Evolutionary conservation across 2,329 filamentous ascomycete species (phyloP).

Genomic region (Grosmannia clavigera): DNA sequence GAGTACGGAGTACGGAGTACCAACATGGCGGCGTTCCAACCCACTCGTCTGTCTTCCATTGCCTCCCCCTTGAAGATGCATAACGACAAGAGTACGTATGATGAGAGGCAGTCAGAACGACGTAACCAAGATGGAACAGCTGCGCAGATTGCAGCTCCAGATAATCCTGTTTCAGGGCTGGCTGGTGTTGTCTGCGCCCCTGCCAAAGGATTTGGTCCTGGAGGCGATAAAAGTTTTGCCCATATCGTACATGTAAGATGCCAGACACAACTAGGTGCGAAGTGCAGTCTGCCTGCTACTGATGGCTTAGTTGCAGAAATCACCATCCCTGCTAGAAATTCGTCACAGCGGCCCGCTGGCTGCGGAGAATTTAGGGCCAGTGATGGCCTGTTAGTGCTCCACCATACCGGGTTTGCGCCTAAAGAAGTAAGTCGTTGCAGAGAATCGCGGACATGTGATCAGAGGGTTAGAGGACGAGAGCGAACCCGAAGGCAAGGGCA

Average conservation of each 20-base stretch:
- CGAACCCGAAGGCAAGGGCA: neutral
- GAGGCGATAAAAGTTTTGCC: no score
- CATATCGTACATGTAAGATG: no score
- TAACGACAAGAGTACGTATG: neutral
- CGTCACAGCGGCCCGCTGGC: neutral
- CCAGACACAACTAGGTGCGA: no score
- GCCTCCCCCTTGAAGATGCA: slow-evolving; percentile 1
- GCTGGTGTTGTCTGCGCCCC: neutral
- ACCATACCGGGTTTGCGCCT: neutral
- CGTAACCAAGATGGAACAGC: neutral
- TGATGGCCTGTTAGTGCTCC: neutral
- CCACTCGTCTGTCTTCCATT: neutral
- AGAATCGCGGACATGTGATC: neutral
- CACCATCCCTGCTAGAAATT: neutral
- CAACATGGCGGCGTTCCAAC: neutral
- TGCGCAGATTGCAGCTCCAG: neutral
- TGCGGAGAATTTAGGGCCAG: slow-evolving; percentile 1
- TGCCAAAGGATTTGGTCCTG: neutral
- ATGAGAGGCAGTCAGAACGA: neutral
- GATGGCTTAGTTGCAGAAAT: neutral
- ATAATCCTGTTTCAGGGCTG: neutral
- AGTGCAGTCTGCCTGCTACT: neutral
- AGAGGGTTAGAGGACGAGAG: neutral
- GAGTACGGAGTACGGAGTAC: no score
- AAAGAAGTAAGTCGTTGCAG: neutral